phyloP scores from a whole-genome alignment of 139 green algal genomes.

The Micractinium sp. region DNA sequence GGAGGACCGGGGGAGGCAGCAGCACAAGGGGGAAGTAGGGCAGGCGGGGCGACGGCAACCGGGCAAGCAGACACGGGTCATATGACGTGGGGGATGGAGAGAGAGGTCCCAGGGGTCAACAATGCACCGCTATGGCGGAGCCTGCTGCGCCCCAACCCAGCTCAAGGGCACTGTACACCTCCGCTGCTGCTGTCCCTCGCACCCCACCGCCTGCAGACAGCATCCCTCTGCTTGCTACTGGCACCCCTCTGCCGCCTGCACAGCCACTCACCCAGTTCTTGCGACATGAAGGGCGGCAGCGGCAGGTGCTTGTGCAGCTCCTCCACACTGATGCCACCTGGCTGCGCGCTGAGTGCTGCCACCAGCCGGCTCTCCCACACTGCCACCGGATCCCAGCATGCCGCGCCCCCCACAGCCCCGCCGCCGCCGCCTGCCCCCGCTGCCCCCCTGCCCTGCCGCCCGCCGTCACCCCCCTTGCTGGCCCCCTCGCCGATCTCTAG shows the following conservation, averaged over 20 bases:
- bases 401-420: background rate
- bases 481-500: background rate
- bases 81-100: no score
- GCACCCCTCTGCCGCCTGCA: background rate
- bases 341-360: background rate
- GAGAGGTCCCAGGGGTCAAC: no score
- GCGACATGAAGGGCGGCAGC: background rate
- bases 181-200: no score
- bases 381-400: constrained; percentile 17
- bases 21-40: background rate
- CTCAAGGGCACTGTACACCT: no score
- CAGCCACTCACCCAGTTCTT: background rate
- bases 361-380: background rate
- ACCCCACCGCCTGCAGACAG: no score
- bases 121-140: no score
- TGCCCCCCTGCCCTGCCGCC: background rate
- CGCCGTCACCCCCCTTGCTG: background rate
- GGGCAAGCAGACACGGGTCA: no score
- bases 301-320: background rate
- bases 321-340: background rate
- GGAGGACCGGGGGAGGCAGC: background rate
- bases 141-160: no score
- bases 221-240: background rate
- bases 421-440: background rate
- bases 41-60: background rate